Percentiles rank a stretch among this genome's conserved stretches.
These are phyloP conservation scores for Yarrowia alimentaria DNA, from an alignment of 805 yeast genomes.

Conservation along the genomic window DNA sequence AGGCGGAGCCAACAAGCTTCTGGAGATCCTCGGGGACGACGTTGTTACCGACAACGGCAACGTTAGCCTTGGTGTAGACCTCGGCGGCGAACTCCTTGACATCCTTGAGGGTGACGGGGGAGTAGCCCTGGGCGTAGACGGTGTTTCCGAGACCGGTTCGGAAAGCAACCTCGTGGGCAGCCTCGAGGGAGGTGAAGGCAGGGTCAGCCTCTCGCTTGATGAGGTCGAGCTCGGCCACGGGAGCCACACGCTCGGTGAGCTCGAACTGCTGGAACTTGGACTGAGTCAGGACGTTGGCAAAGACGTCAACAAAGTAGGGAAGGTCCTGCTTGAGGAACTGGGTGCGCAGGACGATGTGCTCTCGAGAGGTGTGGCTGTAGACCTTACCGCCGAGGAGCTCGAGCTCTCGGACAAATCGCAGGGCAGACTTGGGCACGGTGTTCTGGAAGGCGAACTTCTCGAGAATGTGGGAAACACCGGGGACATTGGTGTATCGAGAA, in stretches of 20 bases:
- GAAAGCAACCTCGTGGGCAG: constrained; percentile 76
- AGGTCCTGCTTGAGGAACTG: constrained; percentile 81
- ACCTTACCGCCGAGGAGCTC: constrained; percentile 89
- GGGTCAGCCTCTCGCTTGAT: constrained; percentile 48
- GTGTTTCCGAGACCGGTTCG: constrained; percentile 87
- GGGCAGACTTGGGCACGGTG: constrained; percentile 78
- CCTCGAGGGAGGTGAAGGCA: constrained; percentile 65
- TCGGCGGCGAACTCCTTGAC: constrained; percentile 63
- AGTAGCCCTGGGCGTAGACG: constrained; percentile 66
- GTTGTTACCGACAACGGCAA: constrained; percentile 71
- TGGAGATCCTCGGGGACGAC: constrained; percentile 68
- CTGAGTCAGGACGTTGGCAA: constrained; percentile 65
- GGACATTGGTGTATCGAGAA: constrained; percentile 61
- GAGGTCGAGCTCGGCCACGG: constrained; percentile 68
- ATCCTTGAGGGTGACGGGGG: constrained; percentile 58
- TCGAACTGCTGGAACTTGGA: constrained; percentile 82
- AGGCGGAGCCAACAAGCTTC: constrained; percentile 55
- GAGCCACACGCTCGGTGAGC: constrained; percentile 74
- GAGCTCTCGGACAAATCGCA: constrained; percentile 90
- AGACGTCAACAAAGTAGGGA: constrained; percentile 85
- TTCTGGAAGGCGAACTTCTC: constrained; percentile 76
- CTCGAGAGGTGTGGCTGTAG: constrained; percentile 72
- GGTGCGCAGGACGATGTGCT: constrained; percentile 74
- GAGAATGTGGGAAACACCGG: constrained; percentile 84
- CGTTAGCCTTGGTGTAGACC: constrained; percentile 67